These are phyloP conservation scores for Botrytis pseudocinerea DNA, from an alignment of 2,329 filamentous ascomycete genomes.

Conservation along the genomic window DNA sequence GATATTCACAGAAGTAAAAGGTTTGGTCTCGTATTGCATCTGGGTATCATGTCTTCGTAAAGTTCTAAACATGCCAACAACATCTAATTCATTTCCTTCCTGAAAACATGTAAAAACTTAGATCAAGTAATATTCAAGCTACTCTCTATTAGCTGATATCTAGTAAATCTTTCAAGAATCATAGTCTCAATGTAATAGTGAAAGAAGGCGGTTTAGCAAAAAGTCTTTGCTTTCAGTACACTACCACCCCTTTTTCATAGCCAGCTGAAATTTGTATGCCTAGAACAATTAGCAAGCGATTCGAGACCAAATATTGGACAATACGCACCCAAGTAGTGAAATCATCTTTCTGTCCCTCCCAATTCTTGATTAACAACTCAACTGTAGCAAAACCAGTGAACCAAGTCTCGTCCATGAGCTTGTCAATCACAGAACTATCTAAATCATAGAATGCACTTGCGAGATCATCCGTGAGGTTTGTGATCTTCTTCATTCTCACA, in stretches of 20 bases:
- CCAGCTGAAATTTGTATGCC: slow-evolving; percentile 37
- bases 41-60: slow-evolving; percentile 5
- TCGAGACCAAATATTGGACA: neutral
- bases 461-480: slow-evolving; percentile 69
- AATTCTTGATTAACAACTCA: slow-evolving; percentile 57
- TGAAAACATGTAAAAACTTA: neutral
- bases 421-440: slow-evolving; percentile 58
- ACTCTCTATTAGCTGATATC: neutral
- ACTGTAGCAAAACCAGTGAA: slow-evolving; percentile 58
- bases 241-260: slow-evolving; percentile 35
- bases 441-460: slow-evolving; percentile 72
- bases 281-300: slow-evolving; percentile 25
- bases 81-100: neutral
- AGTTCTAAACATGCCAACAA: neutral
- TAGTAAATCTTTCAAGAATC: neutral
- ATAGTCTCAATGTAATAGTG: neutral
- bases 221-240: neutral
- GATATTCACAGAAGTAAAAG: neutral
- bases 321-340: slow-evolving; percentile 69
- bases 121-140: neutral
- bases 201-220: neutral
- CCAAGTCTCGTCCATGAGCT: slow-evolving; percentile 59
- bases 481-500: slow-evolving; percentile 57
- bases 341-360: slow-evolving; percentile 68
- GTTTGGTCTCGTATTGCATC: slow-evolving; percentile 1